phyloP scores from a whole-genome alignment of 179 eudicot genomes.

The Gypsophila paniculata region DNA sequence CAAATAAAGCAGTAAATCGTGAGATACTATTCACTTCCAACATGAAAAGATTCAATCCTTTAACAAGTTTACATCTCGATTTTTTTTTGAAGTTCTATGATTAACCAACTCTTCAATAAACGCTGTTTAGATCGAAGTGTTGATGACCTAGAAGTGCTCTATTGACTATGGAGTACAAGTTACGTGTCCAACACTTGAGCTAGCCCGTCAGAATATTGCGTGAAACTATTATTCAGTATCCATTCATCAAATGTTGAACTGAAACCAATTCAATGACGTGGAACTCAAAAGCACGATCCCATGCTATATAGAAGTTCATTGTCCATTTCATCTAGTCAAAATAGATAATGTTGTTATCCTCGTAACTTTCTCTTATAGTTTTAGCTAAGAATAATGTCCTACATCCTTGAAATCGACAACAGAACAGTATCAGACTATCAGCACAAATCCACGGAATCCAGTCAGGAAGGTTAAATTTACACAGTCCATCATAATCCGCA shows the following conservation, averaged over 20 bases:
- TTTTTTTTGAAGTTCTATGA: neutral
- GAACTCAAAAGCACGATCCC: neutral
- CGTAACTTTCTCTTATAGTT: neutral
- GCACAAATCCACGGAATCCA: neutral
- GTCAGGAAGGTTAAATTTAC: neutral
- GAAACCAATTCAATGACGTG: neutral
- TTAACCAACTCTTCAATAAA: no score
- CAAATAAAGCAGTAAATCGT: neutral
- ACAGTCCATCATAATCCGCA: neutral
- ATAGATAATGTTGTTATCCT: neutral
- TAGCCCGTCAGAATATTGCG: neutral
- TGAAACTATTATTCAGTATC: neutral
- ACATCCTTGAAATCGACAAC: neutral
- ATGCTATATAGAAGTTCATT: neutral
- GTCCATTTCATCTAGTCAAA: neutral
- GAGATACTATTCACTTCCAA: neutral
- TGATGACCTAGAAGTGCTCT: conserved; percentile 8
- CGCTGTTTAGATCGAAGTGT: conserved; percentile 12
- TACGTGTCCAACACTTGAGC: neutral
- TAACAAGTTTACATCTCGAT: neutral
- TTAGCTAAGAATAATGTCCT: neutral
- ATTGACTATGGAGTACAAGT: neutral
- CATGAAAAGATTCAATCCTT: neutral
- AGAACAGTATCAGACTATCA: neutral
- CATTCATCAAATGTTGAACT: conserved; percentile 6